Conservation (phyloP, 805 yeast species). For the Yamadazyma olivae region DNA sequence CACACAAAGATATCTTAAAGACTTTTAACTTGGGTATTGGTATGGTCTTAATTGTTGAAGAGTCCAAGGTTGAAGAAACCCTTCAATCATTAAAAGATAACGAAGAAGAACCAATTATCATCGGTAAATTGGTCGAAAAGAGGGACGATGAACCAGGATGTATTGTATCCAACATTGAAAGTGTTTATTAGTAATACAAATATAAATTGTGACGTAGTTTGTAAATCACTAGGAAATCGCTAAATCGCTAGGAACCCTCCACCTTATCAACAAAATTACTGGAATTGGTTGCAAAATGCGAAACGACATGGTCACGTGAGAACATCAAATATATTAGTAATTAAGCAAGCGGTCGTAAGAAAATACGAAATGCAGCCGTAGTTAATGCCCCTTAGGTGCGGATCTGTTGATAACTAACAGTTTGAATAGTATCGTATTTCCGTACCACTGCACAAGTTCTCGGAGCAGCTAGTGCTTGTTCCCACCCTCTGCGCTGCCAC, state of each 20-base stretch:
- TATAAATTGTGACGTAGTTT: not conserved
- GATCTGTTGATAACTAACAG: too few species aligned
- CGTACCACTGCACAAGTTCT: too few species aligned
- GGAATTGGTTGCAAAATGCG: not conserved
- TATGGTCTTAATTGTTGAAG: conserved; percentile 84
- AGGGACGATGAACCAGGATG: conserved; percentile 55
- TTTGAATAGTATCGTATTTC: too few species aligned
- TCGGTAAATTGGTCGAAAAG: conserved; percentile 36
- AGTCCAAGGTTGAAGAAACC: conserved; percentile 59
- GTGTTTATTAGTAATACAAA: conserved; percentile 22
- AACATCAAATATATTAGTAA: too few species aligned
- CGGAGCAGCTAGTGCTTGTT: too few species aligned
- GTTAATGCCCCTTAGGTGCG: too few species aligned
- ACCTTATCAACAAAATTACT: conserved; percentile 5
- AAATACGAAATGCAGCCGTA: too few species aligned
- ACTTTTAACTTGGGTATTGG: conserved; percentile 97
- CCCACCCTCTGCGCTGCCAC: too few species aligned
- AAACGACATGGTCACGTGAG: not conserved
- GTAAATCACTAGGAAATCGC: not conserved
- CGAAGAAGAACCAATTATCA: conserved; percentile 69
- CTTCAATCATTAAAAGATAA: conserved; percentile 51
- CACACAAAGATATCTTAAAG: conserved; percentile 76
- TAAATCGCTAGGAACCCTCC: too few species aligned
- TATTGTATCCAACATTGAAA: conserved; percentile 48
- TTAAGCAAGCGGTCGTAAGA: too few species aligned